phyloP scores from a whole-genome alignment of 176 grass and related monocot genomes.

The Bothriochloa decipiens region DNA sequence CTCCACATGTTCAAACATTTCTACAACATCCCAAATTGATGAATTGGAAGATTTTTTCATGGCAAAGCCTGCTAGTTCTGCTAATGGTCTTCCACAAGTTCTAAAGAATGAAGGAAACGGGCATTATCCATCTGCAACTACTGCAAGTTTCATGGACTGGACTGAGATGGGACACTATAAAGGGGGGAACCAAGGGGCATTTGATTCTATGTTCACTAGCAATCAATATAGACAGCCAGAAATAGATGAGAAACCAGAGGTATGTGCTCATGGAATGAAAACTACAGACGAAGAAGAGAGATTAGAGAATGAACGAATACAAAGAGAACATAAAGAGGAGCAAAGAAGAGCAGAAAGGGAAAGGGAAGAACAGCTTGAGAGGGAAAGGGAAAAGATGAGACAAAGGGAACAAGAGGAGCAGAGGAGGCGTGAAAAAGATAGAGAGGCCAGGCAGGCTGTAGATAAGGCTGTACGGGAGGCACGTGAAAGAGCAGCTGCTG shows the following conservation, averaged over 20 bases:
- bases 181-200: conserved; percentile 25
- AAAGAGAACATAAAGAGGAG: conserved; percentile 43
- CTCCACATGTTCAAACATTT: conserved; percentile 30
- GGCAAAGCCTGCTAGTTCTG: conserved; percentile 54
- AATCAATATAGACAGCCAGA: conserved; percentile 31
- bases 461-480: conserved; percentile 56
- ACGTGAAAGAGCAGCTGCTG: conserved; percentile 52
- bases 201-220: conserved; percentile 31
- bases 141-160: conserved; percentile 39
- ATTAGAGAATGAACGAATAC: conserved; percentile 36
- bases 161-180: conserved; percentile 40
- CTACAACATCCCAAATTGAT: conserved; percentile 55
- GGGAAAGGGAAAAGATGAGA: conserved; percentile 47
- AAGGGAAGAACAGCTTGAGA: conserved; percentile 44
- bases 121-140: conserved; percentile 49
- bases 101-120: conserved; percentile 37
- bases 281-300: conserved; percentile 29
- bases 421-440: conserved; percentile 49
- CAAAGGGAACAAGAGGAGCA: conserved; percentile 40
- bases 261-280: conserved; percentile 22
- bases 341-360: conserved; percentile 47
- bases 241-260: conserved; percentile 35
- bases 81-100: conserved; percentile 31
- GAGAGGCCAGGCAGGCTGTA: conserved; percentile 46
- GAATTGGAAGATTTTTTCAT: conserved; percentile 64